phyloP scores from a whole-genome alignment of 164 flowering plant genomes.

The Saururus chinensis region DNA sequence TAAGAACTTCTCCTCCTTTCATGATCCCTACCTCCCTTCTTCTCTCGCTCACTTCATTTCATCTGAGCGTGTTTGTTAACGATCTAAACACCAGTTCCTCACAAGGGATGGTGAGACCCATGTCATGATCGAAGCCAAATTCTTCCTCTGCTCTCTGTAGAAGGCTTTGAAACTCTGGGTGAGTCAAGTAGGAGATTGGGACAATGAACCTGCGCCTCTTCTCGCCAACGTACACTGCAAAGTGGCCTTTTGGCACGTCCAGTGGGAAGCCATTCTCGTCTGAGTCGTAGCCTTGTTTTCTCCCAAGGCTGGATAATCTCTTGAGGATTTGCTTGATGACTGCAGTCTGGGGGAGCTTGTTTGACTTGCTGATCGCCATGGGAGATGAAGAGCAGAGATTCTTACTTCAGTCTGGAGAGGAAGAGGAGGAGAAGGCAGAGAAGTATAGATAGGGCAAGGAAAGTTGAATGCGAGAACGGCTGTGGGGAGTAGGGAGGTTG shows the following conservation, averaged over 20 bases:
- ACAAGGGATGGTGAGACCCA: conserved; percentile 75
- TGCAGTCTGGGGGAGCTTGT: conserved; percentile 9
- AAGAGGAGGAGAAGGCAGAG: too few species aligned
- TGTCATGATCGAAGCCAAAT: conserved; percentile 20
- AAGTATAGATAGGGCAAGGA: neutral
- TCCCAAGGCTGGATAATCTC: conserved; percentile 16
- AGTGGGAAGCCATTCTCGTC: conserved; percentile 25
- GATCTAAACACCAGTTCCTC: conserved; percentile 58
- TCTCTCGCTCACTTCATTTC: conserved; percentile 1
- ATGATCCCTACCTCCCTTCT: neutral
- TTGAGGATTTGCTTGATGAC: conserved; percentile 14
- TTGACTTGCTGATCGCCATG: conserved; percentile 11
- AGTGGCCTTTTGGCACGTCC: conserved; percentile 18
- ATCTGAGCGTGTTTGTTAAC: conserved; percentile 47
- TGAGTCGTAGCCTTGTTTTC: conserved; percentile 9
- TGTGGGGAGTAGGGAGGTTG: conserved; percentile 6
- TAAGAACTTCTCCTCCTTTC: neutral
- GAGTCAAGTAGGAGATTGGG: conserved; percentile 11
- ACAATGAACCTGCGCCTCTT: conserved; percentile 14
- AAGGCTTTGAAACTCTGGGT: conserved; percentile 14
- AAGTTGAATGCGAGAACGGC: neutral
- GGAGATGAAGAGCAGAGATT: neutral
- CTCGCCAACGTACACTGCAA: conserved; percentile 15
- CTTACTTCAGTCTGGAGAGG: neutral
- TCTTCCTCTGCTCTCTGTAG: conserved; percentile 13